These are phyloP conservation scores for Plantago major DNA, from an alignment of 257 asterid species.

Conservation along the genomic window DNA sequence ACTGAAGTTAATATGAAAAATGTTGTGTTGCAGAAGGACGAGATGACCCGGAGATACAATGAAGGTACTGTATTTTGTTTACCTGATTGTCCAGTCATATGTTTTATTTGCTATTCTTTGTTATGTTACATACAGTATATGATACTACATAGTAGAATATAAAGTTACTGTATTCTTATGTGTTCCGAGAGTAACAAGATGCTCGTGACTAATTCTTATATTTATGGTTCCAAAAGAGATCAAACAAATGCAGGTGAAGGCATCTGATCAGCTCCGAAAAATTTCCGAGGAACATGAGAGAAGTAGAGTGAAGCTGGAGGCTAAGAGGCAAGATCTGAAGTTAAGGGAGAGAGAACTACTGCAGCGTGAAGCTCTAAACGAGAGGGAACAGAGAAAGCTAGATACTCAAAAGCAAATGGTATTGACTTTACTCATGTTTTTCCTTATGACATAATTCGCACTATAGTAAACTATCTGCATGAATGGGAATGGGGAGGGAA, in stretches of 20 bases:
- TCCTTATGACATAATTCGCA: neutral
- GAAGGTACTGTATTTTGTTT: slow-evolving; percentile 37
- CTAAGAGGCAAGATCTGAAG: slow-evolving; percentile 45
- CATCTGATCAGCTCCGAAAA: slow-evolving; percentile 39
- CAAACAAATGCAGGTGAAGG: slow-evolving; percentile 52
- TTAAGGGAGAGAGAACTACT: slow-evolving; percentile 46
- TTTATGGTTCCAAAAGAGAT: slow-evolving; percentile 42
- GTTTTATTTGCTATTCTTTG: slow-evolving; percentile 14
- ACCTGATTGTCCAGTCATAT: slow-evolving; percentile 17
- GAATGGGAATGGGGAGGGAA: slow-evolving; percentile 6
- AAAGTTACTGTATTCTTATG: neutral
- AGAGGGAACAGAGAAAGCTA: slow-evolving; percentile 54
- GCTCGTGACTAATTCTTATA: slow-evolving; percentile 13
- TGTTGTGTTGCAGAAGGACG: slow-evolving; percentile 58
- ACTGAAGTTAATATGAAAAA: slow-evolving; percentile 41
- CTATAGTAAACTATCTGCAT: slow-evolving; percentile 10
- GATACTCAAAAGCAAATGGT: slow-evolving; percentile 57
- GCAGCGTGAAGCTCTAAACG: slow-evolving; percentile 49
- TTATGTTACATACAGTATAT: slow-evolving; percentile 1
- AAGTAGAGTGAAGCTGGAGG: slow-evolving; percentile 46
- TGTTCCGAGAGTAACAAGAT: slow-evolving; percentile 4
- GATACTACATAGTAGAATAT: neutral
- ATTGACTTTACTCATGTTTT: slow-evolving; percentile 15
- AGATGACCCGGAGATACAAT: slow-evolving; percentile 48
- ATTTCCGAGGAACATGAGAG: slow-evolving; percentile 51